Base-by-base conservation (phyloP, 1,139 yeast genomes). In the Lodderomyces margitis region DNA sequence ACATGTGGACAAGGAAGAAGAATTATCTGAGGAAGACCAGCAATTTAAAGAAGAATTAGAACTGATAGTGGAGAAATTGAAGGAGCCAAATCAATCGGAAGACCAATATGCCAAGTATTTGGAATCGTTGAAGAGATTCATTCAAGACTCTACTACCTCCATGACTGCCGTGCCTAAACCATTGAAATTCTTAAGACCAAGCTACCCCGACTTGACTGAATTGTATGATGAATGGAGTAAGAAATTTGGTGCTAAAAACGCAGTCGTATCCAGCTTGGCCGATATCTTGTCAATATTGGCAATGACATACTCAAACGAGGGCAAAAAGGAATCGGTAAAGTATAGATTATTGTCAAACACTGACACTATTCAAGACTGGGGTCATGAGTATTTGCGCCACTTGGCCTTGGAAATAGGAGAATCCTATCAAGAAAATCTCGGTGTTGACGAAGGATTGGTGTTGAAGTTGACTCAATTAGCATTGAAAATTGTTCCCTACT, bases 141-240 rank as follows among this genome's bases (percentile, higher is more conserved):
- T 92, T 55, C 82, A 88, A 53, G 95, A 95, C 40, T 87, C 98
- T 12, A 92, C 98, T 3, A 87, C 97, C 25, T 89, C 98, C 7
- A 92, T 92, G 97, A 94, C 98, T 2, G 99, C 99, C 1, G 98
- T 94, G 37, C 99, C 99, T 36, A 94, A 92, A 62, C 98, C 99
- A 11, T 78, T 92, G 66, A 94, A 94, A 69, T 94, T 94, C 61
- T 75, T 94, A 53, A 81, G 96, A 56, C 96, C 98, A 12, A 88
- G 82, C 55, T 92, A 83, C 60, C 83, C 84, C 15, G 59, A 74
- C 23, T 72, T 92, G 56, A 78, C 80, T 36, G 76, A 70, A 41
- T 66, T 86, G 33, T 87, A 85, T 60, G 82, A 79, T 37, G 67
- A 72, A 27, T 89, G 97, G 96, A 65, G 66, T 41, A 35, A 43